Conservation (phyloP, 345 rosid genomes). For the Murraya koenigii region DNA sequence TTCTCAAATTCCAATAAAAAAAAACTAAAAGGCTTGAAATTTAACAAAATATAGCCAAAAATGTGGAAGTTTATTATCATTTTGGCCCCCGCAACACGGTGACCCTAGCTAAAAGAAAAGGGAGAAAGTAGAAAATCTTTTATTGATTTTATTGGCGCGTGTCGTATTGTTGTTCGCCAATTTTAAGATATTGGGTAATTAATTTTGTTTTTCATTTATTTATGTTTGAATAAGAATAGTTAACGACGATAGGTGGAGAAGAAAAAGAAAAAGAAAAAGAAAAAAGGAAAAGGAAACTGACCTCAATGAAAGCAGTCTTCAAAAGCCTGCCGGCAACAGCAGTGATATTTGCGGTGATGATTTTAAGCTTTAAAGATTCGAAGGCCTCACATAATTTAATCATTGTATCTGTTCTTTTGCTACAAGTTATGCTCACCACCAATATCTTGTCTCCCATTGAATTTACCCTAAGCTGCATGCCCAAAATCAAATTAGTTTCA, state of each 20-base stretch:
- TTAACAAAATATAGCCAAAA: no score
- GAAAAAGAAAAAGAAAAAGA: neutral
- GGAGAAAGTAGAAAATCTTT: no score
- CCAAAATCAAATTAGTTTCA: neutral
- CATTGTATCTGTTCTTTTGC: constrained; percentile 80
- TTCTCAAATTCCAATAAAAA: neutral
- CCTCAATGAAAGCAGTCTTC: constrained; percentile 86
- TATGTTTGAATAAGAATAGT: neutral
- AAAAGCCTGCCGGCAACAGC: constrained; percentile 69
- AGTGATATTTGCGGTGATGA: constrained; percentile 70
- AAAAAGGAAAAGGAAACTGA: constrained; percentile 21
- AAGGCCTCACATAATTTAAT: constrained; percentile 80
- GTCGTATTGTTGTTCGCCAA: neutral
- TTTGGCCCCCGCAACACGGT: no score
- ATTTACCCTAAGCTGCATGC: constrained; percentile 60
- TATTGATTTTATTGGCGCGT: no score
- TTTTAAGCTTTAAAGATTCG: constrained; percentile 74
- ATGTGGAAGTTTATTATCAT: no score
- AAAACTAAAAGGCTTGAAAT: neutral
- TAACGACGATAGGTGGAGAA: neutral
- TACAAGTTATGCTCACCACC: constrained; percentile 79
- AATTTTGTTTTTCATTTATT: no score
- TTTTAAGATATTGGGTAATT: neutral
- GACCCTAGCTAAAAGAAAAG: no score
- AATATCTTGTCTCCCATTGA: constrained; percentile 69